phyloP scores from a whole-genome alignment of 140 eudicot genomes.

The Erigeron philadelphicus region DNA sequence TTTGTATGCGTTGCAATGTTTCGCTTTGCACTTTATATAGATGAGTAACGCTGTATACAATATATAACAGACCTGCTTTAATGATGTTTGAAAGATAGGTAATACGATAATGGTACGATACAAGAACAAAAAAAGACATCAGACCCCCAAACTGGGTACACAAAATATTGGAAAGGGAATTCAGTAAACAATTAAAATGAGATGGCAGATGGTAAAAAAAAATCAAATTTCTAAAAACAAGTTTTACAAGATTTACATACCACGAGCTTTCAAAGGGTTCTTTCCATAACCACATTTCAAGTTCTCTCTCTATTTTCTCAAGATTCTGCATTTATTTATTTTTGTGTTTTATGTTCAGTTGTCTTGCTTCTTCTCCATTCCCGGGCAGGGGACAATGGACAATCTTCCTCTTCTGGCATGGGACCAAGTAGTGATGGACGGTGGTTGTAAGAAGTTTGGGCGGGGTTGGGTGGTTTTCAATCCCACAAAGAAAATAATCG shows the following conservation, averaged over 20 bases:
- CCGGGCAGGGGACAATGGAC: too few relatives aligned
- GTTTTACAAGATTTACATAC: constrained; percentile 35
- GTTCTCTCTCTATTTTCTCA: constrained; percentile 15
- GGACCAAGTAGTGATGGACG: too few relatives aligned
- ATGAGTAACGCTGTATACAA: too few relatives aligned
- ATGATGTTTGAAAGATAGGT: background rate
- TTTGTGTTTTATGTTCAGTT: constrained; percentile 2
- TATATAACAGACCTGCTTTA: background rate
- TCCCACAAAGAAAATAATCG: constrained; percentile 23
- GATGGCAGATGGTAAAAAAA: background rate
- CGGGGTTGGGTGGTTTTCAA: background rate
- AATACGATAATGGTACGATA: background rate
- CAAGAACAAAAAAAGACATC: background rate
- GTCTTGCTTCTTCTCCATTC: background rate
- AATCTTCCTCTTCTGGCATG: too few relatives aligned
- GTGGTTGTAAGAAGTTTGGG: too few relatives aligned
- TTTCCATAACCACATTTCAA: constrained; percentile 22
- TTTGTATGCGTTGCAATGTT: too few relatives aligned
- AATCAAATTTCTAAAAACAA: constrained; percentile 10
- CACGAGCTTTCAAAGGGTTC: constrained; percentile 27
- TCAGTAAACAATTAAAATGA: background rate
- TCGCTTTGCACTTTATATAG: too few relatives aligned
- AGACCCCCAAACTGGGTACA: background rate
- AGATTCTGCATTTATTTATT: constrained; percentile 20
- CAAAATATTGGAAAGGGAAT: background rate